These are phyloP conservation scores for Yamadazyma dendronema DNA, from an alignment of 1,139 yeast species.

Conservation along the genomic window DNA sequence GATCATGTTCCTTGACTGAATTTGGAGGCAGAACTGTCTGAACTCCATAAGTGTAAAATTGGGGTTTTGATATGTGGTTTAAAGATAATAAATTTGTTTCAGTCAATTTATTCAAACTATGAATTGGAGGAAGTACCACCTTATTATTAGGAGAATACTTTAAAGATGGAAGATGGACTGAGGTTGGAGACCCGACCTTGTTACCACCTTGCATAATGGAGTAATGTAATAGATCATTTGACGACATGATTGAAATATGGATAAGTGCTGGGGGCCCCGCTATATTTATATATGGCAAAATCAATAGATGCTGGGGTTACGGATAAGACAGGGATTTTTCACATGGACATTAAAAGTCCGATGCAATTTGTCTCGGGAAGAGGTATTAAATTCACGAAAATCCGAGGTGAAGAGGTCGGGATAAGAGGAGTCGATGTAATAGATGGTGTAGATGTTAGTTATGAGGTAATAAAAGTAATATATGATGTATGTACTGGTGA, in stretches of 20 bases:
- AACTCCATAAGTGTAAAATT: conserved; percentile 3
- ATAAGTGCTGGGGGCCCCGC: conserved; percentile 4
- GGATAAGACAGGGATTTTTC: conserved; percentile 13
- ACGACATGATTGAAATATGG: conserved; percentile 18
- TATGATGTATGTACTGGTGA: not conserved
- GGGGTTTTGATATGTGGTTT: conserved; percentile 2
- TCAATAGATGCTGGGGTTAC: conserved; percentile 17
- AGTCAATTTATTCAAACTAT: conserved; percentile 13
- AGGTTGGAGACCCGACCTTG: conserved; percentile 4
- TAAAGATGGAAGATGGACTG: conserved; percentile 3
- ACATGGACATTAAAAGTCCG: conserved; percentile 16
- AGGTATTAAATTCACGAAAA: not conserved
- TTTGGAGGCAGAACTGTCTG: conserved; percentile 9
- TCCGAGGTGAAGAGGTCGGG: not conserved
- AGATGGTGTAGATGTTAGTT: no score
- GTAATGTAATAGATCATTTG: conserved; percentile 31
- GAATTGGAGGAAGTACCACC: conserved; percentile 19
- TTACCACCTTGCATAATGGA: conserved; percentile 31
- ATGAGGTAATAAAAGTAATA: no score
- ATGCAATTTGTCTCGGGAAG: not conserved
- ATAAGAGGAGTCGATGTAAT: no score
- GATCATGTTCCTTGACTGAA: conserved; percentile 11
- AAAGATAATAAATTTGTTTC: conserved; percentile 17
- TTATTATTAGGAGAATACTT: conserved; percentile 8
- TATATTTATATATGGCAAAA: conserved; percentile 2